These are phyloP conservation scores for Mangifera indica DNA, from an alignment of 345 rosid species.

Conservation along the genomic window DNA sequence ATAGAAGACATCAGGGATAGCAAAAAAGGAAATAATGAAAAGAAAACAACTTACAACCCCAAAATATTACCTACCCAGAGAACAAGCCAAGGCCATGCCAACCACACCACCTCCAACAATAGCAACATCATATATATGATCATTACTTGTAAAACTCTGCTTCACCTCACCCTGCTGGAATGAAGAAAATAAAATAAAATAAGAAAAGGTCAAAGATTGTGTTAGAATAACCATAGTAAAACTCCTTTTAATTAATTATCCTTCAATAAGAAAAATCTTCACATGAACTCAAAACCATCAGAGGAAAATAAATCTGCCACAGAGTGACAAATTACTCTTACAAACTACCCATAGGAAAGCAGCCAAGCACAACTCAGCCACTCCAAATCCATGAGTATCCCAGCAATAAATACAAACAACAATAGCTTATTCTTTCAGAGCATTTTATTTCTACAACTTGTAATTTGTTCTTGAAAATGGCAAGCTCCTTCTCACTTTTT, in stretches of 20 bases:
- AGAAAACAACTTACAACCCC: neutral
- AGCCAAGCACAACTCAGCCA: neutral
- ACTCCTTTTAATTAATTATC: neutral
- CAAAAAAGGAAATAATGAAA: neutral
- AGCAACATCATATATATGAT: conserved; percentile 69
- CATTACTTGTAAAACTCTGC: conserved; percentile 23
- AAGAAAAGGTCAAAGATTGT: conserved; percentile 2
- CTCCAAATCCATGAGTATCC: neutral
- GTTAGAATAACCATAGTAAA: neutral
- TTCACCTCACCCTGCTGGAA: conserved; percentile 37
- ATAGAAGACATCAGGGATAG: neutral
- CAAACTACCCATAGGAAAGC: neutral
- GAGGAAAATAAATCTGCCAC: too few species aligned
- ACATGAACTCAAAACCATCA: neutral
- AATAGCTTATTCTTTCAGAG: neutral
- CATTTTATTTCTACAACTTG: neutral
- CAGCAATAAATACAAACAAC: neutral
- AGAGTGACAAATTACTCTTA: too few species aligned
- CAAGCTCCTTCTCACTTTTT: neutral
- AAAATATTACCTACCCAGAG: conserved; percentile 53
- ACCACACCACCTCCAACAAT: conserved; percentile 98
- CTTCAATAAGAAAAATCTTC: neutral
- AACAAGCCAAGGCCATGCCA: conserved; percentile 93
- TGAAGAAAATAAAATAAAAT: neutral
- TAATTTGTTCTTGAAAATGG: neutral